Conservation (phyloP, 2,329 filamentous ascomycete genomes). For the Colletotrichum sp. region DNA sequence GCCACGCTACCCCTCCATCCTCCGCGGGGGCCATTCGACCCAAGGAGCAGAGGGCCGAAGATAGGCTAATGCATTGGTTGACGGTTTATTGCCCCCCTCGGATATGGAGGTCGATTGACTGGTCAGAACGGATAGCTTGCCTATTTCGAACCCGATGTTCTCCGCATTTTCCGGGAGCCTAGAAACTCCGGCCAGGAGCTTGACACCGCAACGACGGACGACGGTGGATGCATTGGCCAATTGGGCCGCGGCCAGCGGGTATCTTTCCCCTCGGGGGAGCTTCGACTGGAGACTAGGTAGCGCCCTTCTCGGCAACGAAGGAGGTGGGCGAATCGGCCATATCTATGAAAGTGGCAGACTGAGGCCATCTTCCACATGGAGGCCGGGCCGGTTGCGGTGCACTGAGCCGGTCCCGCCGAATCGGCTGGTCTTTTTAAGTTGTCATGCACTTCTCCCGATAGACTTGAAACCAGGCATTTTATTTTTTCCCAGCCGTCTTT, state of each 20-base stretch:
- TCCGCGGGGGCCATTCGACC: background rate
- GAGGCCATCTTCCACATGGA: background rate
- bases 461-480: background rate
- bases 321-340: background rate
- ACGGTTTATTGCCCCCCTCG: slow-evolving; percentile 4
- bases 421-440: background rate
- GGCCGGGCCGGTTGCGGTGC: slow-evolving; percentile 14
- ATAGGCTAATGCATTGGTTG: slow-evolving; percentile 8
- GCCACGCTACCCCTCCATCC: background rate
- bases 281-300: background rate
- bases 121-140: background rate
- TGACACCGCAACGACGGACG: background rate
- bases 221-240: background rate
- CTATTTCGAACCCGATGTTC: background rate
- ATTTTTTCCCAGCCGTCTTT: background rate
- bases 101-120: background rate
- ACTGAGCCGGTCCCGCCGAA: slow-evolving; percentile 3
- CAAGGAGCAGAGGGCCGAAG: background rate
- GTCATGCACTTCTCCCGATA: background rate
- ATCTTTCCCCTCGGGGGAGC: background rate
- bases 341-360: background rate
- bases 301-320: background rate
- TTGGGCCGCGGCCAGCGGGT: background rate
- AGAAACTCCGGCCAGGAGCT: background rate
- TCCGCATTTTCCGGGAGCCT: background rate